phyloP scores from a whole-genome alignment of 2,329 filamentous ascomycete genomes.

The Myriangium duriaei region DNA sequence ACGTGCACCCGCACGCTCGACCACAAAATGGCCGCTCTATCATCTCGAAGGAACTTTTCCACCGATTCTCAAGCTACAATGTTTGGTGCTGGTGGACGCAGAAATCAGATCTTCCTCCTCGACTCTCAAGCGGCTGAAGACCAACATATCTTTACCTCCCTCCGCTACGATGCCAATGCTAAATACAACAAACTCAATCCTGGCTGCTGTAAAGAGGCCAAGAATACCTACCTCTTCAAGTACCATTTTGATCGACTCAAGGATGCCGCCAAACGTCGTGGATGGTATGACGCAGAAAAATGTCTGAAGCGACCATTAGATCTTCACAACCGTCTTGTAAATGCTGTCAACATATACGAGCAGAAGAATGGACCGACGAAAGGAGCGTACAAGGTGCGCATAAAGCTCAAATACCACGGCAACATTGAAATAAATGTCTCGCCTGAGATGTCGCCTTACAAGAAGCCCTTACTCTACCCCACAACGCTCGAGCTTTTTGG shows the following conservation, averaged over 20 bases:
- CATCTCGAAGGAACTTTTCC: slow-evolving; percentile 5
- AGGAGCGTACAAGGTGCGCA: slow-evolving; percentile 35
- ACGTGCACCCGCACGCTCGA: background rate
- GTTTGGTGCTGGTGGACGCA: slow-evolving; percentile 6
- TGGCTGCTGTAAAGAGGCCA: slow-evolving; percentile 33
- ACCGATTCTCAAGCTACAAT: slow-evolving; percentile 6
- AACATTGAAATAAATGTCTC: slow-evolving; percentile 27
- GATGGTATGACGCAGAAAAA: slow-evolving; percentile 29
- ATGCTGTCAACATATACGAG: slow-evolving; percentile 21
- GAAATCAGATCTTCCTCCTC: slow-evolving; percentile 8
- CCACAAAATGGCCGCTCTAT: slow-evolving; percentile 5
- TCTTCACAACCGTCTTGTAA: slow-evolving; percentile 21
- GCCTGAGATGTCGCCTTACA: slow-evolving; percentile 30
- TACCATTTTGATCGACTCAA: slow-evolving; percentile 67
- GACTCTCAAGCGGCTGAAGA: slow-evolving; percentile 13
- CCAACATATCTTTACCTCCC: slow-evolving; percentile 49
- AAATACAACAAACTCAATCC: slow-evolving; percentile 24
- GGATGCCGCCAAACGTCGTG: slow-evolving; percentile 40
- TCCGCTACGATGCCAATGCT: slow-evolving; percentile 52
- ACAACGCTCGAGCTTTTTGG: slow-evolving; percentile 33
- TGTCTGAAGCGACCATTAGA: slow-evolving; percentile 22
- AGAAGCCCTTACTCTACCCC: slow-evolving; percentile 44
- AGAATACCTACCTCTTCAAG: slow-evolving; percentile 66
- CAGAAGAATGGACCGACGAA: slow-evolving; percentile 17
- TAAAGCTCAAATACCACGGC: slow-evolving; percentile 37